Conservation (phyloP, 2,329 filamentous ascomycete genomes). For the Ceratocystis ficicola region DNA sequence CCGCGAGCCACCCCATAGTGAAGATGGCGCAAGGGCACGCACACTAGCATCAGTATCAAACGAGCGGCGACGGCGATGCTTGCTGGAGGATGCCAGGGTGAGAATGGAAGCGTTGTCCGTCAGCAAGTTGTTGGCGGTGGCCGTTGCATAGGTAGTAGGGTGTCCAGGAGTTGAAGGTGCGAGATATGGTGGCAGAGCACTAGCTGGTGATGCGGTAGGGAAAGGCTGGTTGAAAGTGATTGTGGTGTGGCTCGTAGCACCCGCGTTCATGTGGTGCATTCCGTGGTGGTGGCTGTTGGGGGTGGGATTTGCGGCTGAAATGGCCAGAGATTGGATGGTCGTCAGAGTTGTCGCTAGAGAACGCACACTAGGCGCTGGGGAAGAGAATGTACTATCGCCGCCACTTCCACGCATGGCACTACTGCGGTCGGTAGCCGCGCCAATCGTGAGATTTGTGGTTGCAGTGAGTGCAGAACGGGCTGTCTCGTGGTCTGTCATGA, state of each 20-base stretch:
- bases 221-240: slow-evolving; percentile 55
- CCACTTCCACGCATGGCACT: slow-evolving; percentile 45
- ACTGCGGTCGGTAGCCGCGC: slow-evolving; percentile 45
- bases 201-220: slow-evolving; percentile 51
- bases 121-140: slow-evolving; percentile 68
- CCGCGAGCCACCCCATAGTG: slow-evolving; percentile 67
- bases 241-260: slow-evolving; percentile 30
- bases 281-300: slow-evolving; percentile 35
- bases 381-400: slow-evolving; percentile 66
- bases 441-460: slow-evolving; percentile 54
- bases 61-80: slow-evolving; percentile 62
- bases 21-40: slow-evolving; percentile 69
- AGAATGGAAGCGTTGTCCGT: slow-evolving; percentile 80
- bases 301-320: slow-evolving; percentile 26
- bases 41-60: slow-evolving; percentile 80
- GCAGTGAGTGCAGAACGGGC: slow-evolving; percentile 58
- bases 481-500: slow-evolving; percentile 72
- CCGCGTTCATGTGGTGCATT: slow-evolving; percentile 28
- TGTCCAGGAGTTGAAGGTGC: slow-evolving; percentile 40
- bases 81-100: slow-evolving; percentile 71
- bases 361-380: slow-evolving; percentile 65
- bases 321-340: slow-evolving; percentile 61
- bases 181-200: slow-evolving; percentile 60
- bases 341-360: slow-evolving; percentile 75
- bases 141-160: slow-evolving; percentile 62